Evolutionary conservation across 2,329 filamentous ascomycete genomes (phyloP).

Genomic region (Ampelomyces quisqualis): DNA sequence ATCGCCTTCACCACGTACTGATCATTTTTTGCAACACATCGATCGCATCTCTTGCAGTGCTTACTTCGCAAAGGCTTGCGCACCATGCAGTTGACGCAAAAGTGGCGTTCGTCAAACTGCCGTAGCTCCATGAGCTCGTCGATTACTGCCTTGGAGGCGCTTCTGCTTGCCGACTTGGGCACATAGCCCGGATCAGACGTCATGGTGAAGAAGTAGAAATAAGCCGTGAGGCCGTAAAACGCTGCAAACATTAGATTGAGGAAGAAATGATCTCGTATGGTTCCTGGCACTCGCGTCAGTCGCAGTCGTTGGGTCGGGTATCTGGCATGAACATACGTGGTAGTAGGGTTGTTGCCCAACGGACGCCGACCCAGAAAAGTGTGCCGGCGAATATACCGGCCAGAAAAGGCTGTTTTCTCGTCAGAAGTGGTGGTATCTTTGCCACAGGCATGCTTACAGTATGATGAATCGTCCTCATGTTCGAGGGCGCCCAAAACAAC

Average conservation of each 20-base stretch:
- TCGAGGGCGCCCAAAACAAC: conserved; percentile 76
- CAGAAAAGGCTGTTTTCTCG: conserved; percentile 71
- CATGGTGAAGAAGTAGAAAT: conserved; percentile 89
- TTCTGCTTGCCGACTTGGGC: conserved; percentile 84
- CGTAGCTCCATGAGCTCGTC: conserved; percentile 80
- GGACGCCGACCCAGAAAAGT: conserved; percentile 74
- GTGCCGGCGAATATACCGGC: conserved; percentile 90
- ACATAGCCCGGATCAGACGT: conserved; percentile 87
- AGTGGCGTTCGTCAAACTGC: conserved; percentile 93
- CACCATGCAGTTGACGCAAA: conserved; percentile 94
- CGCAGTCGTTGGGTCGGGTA: not conserved
- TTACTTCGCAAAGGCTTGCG: conserved; percentile 90
- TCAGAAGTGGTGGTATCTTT: conserved; percentile 13
- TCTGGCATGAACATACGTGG: conserved; percentile 57
- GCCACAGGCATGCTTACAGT: conserved; percentile 60
- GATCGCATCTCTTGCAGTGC: conserved; percentile 87
- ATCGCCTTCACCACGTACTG: conserved; percentile 63
- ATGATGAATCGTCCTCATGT: conserved; percentile 87
- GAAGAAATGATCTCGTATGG: conserved; percentile 66
- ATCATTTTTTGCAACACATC: conserved; percentile 94
- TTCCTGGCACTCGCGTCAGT: conserved; percentile 57
- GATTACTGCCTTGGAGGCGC: conserved; percentile 85
- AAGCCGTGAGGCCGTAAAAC: conserved; percentile 67
- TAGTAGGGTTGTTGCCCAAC: conserved; percentile 73
- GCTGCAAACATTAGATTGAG: conserved; percentile 73